Evolutionary conservation across 176 grass and related monocot species (phyloP).

Genomic region (Avena eriantha): DNA sequence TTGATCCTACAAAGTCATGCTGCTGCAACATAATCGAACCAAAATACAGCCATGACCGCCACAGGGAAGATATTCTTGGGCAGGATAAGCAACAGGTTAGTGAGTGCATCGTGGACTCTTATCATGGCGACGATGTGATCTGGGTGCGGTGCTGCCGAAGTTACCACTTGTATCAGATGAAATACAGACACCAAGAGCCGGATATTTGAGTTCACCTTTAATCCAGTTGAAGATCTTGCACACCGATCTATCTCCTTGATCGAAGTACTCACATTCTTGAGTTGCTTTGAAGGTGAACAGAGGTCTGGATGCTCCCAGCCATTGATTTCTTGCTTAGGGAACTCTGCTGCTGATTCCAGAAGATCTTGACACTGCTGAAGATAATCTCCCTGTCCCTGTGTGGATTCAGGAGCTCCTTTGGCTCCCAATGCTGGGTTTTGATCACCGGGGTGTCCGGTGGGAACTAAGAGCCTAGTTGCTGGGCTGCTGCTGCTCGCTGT

Average conservation of each 20-base stretch:
- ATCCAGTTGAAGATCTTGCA: constrained; percentile 15
- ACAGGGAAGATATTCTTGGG: constrained; percentile 6
- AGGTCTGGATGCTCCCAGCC: constrained; percentile 23
- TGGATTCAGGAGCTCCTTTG: neutral
- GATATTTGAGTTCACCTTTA: constrained; percentile 26
- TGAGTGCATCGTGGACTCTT: neutral
- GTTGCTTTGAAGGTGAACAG: neutral
- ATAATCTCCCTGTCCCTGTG: neutral
- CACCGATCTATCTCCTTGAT: constrained; percentile 23
- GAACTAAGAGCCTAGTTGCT: neutral
- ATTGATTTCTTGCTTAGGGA: constrained; percentile 25
- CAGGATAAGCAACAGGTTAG: neutral
- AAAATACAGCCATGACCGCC: constrained; percentile 21
- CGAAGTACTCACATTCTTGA: constrained; percentile 1
- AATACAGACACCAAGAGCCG: neutral
- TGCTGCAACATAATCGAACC: neutral
- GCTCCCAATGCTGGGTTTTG: neutral
- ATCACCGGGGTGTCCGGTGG: neutral
- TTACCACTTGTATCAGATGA: neutral
- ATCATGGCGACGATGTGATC: constrained; percentile 17
- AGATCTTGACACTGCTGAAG: neutral
- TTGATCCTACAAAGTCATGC: neutral
- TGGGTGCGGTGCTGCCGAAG: neutral
- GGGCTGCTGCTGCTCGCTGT: too few relatives aligned
- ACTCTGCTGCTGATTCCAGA: neutral